A percentile compares a stretch with the other conserved stretches of the same genome.
These are phyloP conservation scores for Amesomyces nigricolor DNA, from an alignment of 2,329 filamentous ascomycete species.

Conservation along the genomic window DNA sequence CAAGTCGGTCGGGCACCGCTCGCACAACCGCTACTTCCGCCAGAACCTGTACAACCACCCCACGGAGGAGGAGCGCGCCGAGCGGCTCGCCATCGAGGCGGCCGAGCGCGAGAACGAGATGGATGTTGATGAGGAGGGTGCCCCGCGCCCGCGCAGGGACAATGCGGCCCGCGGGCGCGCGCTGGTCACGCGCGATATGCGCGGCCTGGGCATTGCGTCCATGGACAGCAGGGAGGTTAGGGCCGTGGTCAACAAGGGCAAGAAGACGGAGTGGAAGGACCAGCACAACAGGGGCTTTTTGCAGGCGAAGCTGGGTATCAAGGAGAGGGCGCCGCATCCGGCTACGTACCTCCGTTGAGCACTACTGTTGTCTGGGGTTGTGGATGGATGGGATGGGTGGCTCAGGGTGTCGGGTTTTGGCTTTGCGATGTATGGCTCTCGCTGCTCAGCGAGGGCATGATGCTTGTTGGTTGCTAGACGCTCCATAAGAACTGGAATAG, in stretches of 20 bases:
- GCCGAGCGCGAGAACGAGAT: slow-evolving; percentile 23
- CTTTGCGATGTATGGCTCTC: too few species aligned
- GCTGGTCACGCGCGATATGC: slow-evolving; percentile 18
- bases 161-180: slow-evolving; percentile 19
- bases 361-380: neutral
- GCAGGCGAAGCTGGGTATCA: slow-evolving; percentile 22
- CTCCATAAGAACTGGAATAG: neutral
- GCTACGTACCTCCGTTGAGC: slow-evolving; percentile 23
- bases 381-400: neutral
- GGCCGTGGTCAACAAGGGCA: slow-evolving; percentile 22
- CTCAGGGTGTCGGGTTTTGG: neutral
- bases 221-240: slow-evolving; percentile 16
- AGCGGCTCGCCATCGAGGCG: slow-evolving; percentile 26
- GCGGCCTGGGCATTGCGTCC: slow-evolving; percentile 20
- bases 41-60: slow-evolving; percentile 89
- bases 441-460: neutral
- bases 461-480: neutral
- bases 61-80: slow-evolving; percentile 62
- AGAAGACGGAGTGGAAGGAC: slow-evolving; percentile 21
- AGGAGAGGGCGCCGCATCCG: slow-evolving; percentile 25
- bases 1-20: slow-evolving; percentile 83
- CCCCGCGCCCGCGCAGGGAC: slow-evolving; percentile 10
- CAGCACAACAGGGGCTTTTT: slow-evolving; percentile 17
- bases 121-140: slow-evolving; percentile 22
- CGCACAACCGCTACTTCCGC: slow-evolving; percentile 78